Evolutionary conservation across 768 basidiomycete species (phyloP).

Genomic region (Psilocybe azurescens): DNA sequence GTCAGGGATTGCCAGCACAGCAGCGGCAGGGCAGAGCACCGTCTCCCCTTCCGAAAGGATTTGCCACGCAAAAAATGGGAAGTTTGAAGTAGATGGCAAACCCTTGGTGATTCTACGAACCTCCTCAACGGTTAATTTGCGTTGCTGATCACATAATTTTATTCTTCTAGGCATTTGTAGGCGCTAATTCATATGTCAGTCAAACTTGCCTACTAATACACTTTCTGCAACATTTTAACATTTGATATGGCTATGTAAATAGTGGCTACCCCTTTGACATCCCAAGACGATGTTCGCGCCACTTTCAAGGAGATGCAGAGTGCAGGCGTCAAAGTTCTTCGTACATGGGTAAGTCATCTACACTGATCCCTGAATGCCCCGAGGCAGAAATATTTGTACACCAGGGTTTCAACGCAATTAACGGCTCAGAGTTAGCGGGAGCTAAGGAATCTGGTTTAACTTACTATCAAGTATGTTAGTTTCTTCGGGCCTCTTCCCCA

Average conservation of each 20-base stretch:
- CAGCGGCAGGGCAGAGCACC: constrained; percentile 5
- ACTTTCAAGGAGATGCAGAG: constrained; percentile 54
- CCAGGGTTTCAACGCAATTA: constrained; percentile 51
- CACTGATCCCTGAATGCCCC: neutral
- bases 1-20: neutral
- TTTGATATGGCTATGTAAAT: neutral
- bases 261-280: constrained; percentile 65
- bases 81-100: constrained; percentile 53
- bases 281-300: constrained; percentile 48
- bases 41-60: constrained; percentile 38
- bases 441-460: constrained; percentile 49
- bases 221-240: too few relatives aligned
- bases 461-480: constrained; percentile 47
- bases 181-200: constrained; percentile 5
- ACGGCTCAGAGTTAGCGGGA: constrained; percentile 48
- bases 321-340: constrained; percentile 55
- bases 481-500: too few relatives aligned
- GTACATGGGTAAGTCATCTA: constrained; percentile 51
- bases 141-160: neutral
- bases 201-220: neutral
- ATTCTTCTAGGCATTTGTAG: neutral
- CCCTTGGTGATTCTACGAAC: constrained; percentile 57
- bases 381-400: neutral
- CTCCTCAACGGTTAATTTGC: constrained; percentile 14
- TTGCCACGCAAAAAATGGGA: constrained; percentile 46